Percentiles rank a stretch among this genome's conserved stretches.
Evolutionary conservation across 1,284 basidiomycete genomes (phyloP).

Genomic region (Trametes pubescens): DNA sequence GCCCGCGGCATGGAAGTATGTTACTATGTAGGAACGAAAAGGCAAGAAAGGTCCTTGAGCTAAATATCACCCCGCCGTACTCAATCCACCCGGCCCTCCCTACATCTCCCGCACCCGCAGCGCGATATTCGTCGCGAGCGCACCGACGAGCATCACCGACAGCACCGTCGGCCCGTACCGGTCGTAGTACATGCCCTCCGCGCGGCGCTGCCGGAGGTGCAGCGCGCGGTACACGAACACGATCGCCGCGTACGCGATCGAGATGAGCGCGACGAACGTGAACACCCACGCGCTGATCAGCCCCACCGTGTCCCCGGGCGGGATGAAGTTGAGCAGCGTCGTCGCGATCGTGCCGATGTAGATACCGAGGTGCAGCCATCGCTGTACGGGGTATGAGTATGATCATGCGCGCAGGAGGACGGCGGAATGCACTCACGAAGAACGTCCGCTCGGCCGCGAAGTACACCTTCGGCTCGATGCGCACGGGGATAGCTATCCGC

Average conservation of each 20-base stretch:
- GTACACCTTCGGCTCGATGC: conserved; percentile 97
- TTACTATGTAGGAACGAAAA: too few species aligned
- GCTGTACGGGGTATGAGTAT: conserved; percentile 54
- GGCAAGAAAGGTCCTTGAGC: neutral
- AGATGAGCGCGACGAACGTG: conserved; percentile 88
- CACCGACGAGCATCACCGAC: conserved; percentile 74
- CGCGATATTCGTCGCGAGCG: conserved; percentile 81
- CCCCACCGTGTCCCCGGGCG: conserved; percentile 78
- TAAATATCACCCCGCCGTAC: neutral
- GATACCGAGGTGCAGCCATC: conserved; percentile 95
- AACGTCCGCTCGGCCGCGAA: conserved; percentile 97
- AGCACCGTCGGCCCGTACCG: conserved; percentile 86
- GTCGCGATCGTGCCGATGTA: conserved; percentile 91
- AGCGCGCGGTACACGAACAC: conserved; percentile 90
- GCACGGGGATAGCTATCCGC: conserved; percentile 90
- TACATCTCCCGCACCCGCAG: conserved; percentile 52
- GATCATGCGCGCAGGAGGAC: conserved; percentile 17
- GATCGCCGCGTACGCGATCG: conserved; percentile 88
- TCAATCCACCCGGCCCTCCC: neutral
- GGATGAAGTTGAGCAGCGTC: conserved; percentile 88
- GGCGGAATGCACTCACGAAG: conserved; percentile 57
- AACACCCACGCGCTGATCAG: conserved; percentile 89
- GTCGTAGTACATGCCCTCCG: conserved; percentile 89
- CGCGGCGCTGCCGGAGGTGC: conserved; percentile 77
- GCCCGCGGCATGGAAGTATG: too few species aligned